Evolutionary conservation across 2,329 filamentous ascomycete species (phyloP).

Genomic region (Penicillium palitans): DNA sequence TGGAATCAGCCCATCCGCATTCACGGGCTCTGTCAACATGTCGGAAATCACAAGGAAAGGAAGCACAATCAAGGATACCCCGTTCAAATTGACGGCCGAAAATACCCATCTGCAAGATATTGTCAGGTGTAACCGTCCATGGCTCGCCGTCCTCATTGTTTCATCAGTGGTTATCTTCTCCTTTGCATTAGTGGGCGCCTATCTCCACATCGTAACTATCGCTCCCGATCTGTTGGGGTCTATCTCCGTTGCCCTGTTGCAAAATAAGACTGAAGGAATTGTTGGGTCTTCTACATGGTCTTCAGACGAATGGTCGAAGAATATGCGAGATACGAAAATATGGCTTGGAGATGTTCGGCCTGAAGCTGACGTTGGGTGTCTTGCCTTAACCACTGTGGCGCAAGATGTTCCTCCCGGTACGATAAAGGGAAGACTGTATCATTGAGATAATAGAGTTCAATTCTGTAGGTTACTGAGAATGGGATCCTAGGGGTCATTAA

Average conservation of each 20-base stretch:
- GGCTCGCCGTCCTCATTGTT: not conserved
- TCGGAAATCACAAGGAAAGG: not conserved
- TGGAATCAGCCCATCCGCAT: not conserved
- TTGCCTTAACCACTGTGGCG: not conserved
- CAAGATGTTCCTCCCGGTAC: not conserved
- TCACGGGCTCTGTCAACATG: not conserved
- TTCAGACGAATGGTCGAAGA: not conserved
- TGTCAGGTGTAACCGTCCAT: not conserved
- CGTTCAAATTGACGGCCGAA: not conserved
- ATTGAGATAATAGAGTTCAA: not conserved
- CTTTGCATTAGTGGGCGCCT: not conserved
- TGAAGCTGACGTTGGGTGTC: not conserved
- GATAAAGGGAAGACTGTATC: not conserved
- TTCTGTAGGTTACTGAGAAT: no score
- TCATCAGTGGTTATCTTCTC: not conserved
- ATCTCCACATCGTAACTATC: not conserved
- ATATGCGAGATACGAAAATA: not conserved
- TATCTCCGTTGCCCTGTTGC: not conserved
- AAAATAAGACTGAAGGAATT: not conserved
- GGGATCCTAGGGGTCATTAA: no score
- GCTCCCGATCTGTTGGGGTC: not conserved
- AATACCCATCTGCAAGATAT: not conserved
- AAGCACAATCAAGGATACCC: not conserved
- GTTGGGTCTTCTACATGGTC: not conserved
- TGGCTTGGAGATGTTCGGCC: constrained; percentile 1